These are phyloP conservation scores for Cordyceps tenuipes DNA, from an alignment of 2,329 filamentous ascomycete genomes.

Conservation along the genomic window DNA sequence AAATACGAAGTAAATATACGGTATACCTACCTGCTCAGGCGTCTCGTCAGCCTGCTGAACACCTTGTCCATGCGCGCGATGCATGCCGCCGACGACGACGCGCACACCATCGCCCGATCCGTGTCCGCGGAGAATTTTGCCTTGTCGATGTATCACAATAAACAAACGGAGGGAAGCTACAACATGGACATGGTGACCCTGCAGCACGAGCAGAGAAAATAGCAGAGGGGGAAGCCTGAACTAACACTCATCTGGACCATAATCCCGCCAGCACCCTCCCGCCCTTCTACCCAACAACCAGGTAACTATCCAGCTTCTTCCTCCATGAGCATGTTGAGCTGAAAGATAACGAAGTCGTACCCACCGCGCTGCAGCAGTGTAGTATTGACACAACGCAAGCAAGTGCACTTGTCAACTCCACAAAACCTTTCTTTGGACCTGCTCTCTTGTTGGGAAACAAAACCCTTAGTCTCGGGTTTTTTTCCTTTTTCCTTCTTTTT, in stretches of 20 bases:
- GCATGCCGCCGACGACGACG: background rate
- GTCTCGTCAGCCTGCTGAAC: background rate
- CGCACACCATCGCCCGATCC: background rate
- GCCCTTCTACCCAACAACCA: background rate
- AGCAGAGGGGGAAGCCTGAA: background rate
- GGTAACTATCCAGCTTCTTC: background rate
- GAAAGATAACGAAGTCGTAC: constrained; percentile 4
- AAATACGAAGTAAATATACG: too few relatives aligned
- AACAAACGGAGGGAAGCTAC: background rate
- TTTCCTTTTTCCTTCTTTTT: too few relatives aligned
- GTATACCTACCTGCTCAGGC: too few relatives aligned
- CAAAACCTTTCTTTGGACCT: background rate
- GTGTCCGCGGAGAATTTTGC: background rate
- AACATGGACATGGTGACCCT: background rate
- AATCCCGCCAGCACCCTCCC: background rate
- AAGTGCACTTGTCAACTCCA: background rate
- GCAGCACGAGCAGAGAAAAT: background rate
- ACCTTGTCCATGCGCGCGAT: background rate
- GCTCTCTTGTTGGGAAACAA: too few relatives aligned
- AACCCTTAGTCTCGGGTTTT: too few relatives aligned
- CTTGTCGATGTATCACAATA: background rate
- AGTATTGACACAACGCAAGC: background rate
- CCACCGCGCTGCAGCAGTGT: constrained; percentile 1
- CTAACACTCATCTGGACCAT: background rate
- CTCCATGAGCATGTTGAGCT: background rate